These are phyloP conservation scores for Cyberlindnera misumaiensis DNA, from an alignment of 805 yeast species.

Conservation along the genomic window DNA sequence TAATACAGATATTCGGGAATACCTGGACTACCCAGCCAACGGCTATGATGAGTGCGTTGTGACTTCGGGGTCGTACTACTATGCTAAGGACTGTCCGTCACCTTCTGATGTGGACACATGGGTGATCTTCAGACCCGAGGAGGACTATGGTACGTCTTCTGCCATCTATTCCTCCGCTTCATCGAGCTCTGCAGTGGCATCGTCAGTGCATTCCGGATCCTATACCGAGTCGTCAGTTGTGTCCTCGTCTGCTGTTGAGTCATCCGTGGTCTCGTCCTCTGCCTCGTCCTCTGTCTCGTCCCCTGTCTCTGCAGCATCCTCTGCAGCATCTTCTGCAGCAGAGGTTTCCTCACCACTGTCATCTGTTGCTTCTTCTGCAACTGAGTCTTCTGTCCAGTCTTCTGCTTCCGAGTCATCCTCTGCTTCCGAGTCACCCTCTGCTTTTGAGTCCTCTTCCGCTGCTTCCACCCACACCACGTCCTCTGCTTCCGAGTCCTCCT, in stretches of 20 bases:
- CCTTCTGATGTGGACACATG: background rate
- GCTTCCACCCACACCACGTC: background rate
- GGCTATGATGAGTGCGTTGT: slow-evolving; percentile 6
- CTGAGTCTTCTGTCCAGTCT: background rate
- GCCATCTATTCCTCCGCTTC: no score
- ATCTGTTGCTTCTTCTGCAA: background rate
- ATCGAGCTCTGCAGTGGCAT: no score
- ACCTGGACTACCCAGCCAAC: background rate
- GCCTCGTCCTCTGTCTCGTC: slow-evolving; percentile 5
- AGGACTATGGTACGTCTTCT: no score
- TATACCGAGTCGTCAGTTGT: slow-evolving; percentile 7
- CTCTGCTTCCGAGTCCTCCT: slow-evolving; percentile 1
- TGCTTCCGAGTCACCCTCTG: background rate
- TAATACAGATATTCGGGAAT: background rate
- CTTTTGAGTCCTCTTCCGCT: background rate
- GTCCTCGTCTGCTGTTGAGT: background rate
- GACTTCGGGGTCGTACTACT: slow-evolving; percentile 1
- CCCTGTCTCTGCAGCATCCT: slow-evolving; percentile 1
- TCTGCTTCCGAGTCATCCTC: background rate
- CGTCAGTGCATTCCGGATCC: background rate
- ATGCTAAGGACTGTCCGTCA: slow-evolving; percentile 2
- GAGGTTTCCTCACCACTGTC: slow-evolving; percentile 1
- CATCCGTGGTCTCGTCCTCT: slow-evolving; percentile 1
- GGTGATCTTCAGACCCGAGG: slow-evolving; percentile 2
- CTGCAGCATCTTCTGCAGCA: slow-evolving; percentile 5